Conservation (phyloP, 148 eudicot species). For the Polygonum aviculare region DNA sequence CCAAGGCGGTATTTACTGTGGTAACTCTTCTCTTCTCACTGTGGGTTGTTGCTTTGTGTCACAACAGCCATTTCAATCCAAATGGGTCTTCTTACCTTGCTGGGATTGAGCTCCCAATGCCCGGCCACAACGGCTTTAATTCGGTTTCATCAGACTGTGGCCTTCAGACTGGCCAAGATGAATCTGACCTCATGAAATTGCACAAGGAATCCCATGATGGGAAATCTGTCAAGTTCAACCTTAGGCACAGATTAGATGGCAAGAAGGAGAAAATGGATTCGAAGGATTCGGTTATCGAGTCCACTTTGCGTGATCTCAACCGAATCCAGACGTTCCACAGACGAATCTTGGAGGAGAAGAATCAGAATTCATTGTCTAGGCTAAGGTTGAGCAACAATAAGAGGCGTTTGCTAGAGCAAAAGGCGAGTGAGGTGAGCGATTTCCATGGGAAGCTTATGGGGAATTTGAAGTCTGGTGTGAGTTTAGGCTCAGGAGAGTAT, state of each 20-base stretch:
- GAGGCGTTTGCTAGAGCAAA: slow-evolving; percentile 16
- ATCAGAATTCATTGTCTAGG: slow-evolving; percentile 41
- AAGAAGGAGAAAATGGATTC: slow-evolving; percentile 8
- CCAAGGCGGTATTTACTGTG: slow-evolving; percentile 6
- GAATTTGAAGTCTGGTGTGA: slow-evolving; percentile 78
- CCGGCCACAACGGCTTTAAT: not conserved
- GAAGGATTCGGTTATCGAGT: slow-evolving; percentile 34
- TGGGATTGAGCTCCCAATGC: not conserved
- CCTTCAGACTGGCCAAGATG: slow-evolving; percentile 13
- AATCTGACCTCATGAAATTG: not conserved
- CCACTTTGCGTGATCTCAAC: slow-evolving; percentile 41
- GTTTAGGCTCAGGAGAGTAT: slow-evolving; percentile 95
- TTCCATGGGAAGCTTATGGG: slow-evolving; percentile 55
- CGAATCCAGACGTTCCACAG: slow-evolving; percentile 60
- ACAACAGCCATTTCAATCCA: not conserved
- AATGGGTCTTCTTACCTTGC: slow-evolving; percentile 5
- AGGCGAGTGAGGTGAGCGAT: not conserved
- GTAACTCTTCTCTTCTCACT: slow-evolving; percentile 7
- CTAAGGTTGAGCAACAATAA: slow-evolving; percentile 17
- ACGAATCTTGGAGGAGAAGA: slow-evolving; percentile 57
- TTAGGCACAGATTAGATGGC: slow-evolving; percentile 37
- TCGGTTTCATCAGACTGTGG: slow-evolving; percentile 39
- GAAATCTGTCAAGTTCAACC: slow-evolving; percentile 39
- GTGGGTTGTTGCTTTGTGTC: slow-evolving; percentile 6
- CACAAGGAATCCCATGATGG: slow-evolving; percentile 4